phyloP scores from a whole-genome alignment of 2,329 filamentous ascomycete species.

The Elsinoe perseae region DNA sequence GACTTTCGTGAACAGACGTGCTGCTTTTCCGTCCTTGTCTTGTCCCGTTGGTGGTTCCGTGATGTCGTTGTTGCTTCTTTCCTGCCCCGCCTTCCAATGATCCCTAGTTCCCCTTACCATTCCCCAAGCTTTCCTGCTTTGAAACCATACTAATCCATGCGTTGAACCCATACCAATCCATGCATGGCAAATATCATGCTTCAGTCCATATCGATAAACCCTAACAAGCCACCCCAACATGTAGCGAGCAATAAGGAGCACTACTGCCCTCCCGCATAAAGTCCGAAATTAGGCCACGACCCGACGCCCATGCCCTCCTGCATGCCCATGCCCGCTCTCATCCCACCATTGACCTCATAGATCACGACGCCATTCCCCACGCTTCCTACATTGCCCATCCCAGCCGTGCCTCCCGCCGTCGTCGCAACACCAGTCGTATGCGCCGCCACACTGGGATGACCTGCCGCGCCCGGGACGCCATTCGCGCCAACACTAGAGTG shows the following conservation, averaged over 20 bases:
- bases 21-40: neutral
- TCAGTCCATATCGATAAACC: too few species aligned
- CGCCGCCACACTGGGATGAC: slow-evolving; percentile 13
- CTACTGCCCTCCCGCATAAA: slow-evolving; percentile 1
- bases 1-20: neutral
- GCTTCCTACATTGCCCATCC: neutral
- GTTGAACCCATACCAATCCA: too few species aligned
- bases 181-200: too few species aligned
- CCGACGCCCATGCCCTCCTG: slow-evolving; percentile 15
- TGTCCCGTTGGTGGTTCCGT: too few species aligned
- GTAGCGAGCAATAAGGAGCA: neutral
- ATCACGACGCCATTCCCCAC: neutral
- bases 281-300: slow-evolving; percentile 12
- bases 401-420: slow-evolving; percentile 2
- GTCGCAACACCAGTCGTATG: slow-evolving; percentile 6
- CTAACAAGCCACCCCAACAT: neutral
- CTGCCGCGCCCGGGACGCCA: neutral
- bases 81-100: neutral
- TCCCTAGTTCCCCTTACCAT: too few species aligned
- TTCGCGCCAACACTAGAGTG: neutral
- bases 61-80: neutral
- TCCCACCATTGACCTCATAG: neutral
- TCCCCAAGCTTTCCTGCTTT: too few species aligned
- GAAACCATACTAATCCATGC: too few species aligned
- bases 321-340: slow-evolving; percentile 6